Evolutionary conservation across 164 flowering plant species (phyloP).

Genomic region (Santalum album): DNA sequence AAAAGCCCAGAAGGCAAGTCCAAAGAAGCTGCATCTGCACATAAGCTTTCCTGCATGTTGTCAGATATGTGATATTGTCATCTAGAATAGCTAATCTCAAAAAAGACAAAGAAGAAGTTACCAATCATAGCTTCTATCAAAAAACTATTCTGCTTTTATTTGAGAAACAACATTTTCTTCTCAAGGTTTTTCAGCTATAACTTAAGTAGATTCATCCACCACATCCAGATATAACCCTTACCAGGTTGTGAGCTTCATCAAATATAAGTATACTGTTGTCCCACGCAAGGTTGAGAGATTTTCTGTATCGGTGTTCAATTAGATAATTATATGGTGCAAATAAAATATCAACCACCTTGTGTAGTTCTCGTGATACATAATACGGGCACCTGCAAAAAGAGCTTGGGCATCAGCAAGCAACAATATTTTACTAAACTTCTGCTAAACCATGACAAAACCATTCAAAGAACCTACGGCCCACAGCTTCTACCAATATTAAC

Average conservation of each 20-base stretch:
- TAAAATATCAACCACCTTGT: conserved; percentile 74
- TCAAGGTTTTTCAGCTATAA: no score
- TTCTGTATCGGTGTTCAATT: conserved; percentile 60
- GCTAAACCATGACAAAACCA: neutral
- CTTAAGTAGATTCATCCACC: no score
- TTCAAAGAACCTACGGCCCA: conserved; percentile 70
- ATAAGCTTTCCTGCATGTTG: conserved; percentile 76
- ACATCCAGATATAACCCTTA: conserved; percentile 14
- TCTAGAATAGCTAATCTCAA: neutral
- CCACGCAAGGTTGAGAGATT: conserved; percentile 59
- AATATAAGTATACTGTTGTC: conserved; percentile 68
- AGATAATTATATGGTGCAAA: conserved; percentile 98
- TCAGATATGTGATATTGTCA: neutral
- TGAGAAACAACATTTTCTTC: neutral
- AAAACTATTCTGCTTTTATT: no score
- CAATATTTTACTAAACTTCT: neutral
- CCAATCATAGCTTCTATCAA: no score
- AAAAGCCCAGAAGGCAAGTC: conserved; percentile 70
- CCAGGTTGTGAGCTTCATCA: conserved; percentile 99
- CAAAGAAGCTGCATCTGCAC: conserved; percentile 98
- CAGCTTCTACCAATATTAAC: conserved; percentile 68
- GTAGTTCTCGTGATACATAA: conserved; percentile 80
- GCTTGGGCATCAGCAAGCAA: neutral
- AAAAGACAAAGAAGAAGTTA: neutral
- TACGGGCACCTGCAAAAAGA: conserved; percentile 74